Evolutionary conservation across 441 rosid genomes (phyloP), one percentile per base, ranked within the genome.

Genomic region (Adansonia rubrostipa): DNA sequence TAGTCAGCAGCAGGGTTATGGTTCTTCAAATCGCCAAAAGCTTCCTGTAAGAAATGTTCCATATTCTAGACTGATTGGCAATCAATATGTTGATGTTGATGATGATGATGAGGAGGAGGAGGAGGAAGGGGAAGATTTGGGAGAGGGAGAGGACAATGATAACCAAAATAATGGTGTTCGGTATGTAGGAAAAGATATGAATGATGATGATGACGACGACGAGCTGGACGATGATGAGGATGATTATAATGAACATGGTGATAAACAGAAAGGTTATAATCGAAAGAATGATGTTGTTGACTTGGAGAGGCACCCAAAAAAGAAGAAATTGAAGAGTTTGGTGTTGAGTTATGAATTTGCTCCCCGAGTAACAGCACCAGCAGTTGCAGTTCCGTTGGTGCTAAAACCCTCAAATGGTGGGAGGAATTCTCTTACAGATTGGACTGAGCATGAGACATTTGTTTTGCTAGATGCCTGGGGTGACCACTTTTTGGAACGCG

Each of bases 401-500:
- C 74, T 84, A 33, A 90, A 86, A 28, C 82, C 88, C 15, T 85
- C 97, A 0, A 77, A 84, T 73, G 97, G 88, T 8, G 88, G 91
- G 9, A 87, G 96, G 48, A 96, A 88, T 85, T 87, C 84, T 60
- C 86, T 82, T 47, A 91, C 87, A 33, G 98, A 91, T 75, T 96
- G 97, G 98, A 93, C 93, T 54, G 98, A 94, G 88, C 90, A 81
- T 51, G 98, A 94, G 74, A 93, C 96, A 7, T 86, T 94, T 81
- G 93, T 91, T 76, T 82, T 94, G 80, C 82, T 94, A 3, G 98
- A 96, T 51, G 89, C 97, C 19, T 96, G 98, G 99, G 98, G 98
- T 2, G 98, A 94, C 24, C 87, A 89, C 56, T 92, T 93, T 77
- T 80, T 96, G 81, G 92, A 89, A 71, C 88, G 86, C 74, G 95